Evolutionary conservation across 257 asterid species (phyloP), one percentile per base, ranked within the genome.

Genomic region (Lavandula angustifolia): DNA sequence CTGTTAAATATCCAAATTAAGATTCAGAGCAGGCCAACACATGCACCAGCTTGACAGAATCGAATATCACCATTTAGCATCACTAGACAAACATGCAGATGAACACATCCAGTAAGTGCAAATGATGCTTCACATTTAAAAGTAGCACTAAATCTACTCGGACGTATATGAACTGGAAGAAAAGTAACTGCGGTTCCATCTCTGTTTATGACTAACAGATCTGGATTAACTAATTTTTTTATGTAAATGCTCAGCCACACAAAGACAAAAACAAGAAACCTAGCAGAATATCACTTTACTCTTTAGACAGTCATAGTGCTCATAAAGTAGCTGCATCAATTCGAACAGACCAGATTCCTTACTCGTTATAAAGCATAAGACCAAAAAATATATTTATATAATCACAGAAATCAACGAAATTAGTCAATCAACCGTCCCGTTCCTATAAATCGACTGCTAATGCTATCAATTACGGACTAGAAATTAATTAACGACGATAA

Each of bases 401-500:
- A 66, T 53, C 13, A 6, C 68, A 18, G 1, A 73, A 60, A 54
- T 10, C 53, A 7, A 68, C 38, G 55, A 38, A 53, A 67, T n/a
- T 50, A 43, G 42, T 53, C 63, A 22, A 33, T 17, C 51, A 63
- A 1, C 14, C 52, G 41, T 58, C 10, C 53, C 9, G 12, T 3
- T 34, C 53, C 65, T 57, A 42, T 9, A 8, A 48, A 71, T 47
- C 1, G 17, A 11, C 29, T 29, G 46, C 64, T 11, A 48, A 61
- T 31, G 4, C 43, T 17, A 57, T 7, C 60, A 35, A 16, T 60
- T 18, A 52, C 38, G 18, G 6, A 53, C 7, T n/a, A 50, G 43
- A 35, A 63, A 40, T 27, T 16, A 42, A 44, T 17, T 3, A 35
- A 31, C 13, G 14, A 18, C 4, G 66, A 49, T 33, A 5, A 49